Evolutionary conservation across 805 yeast species (phyloP).

Genomic region (Candida ipomoeae): DNA sequence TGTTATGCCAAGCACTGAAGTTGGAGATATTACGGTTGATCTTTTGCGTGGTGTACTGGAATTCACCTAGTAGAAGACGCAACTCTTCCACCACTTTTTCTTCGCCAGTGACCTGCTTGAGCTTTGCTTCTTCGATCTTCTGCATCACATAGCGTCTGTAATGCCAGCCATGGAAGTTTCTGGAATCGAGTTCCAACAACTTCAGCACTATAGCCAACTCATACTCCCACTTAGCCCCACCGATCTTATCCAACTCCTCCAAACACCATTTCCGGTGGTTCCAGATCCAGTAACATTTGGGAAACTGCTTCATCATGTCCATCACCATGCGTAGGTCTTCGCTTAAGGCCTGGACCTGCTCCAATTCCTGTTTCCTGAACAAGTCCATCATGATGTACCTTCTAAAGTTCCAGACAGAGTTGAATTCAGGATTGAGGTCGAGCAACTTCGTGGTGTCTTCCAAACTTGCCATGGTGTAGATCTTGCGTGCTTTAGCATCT

Average conservation of each 20-base stretch:
- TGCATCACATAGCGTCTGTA: conserved; percentile 72
- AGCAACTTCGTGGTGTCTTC: conserved; percentile 55
- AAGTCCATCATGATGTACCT: conserved; percentile 56
- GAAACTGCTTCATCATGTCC: conserved; percentile 56
- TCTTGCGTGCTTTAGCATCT: conserved; percentile 17
- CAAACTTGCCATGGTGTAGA: conserved; percentile 35
- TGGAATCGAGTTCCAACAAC: conserved; percentile 64
- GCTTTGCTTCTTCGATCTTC: conserved; percentile 26
- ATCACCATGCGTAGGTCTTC: conserved; percentile 62
- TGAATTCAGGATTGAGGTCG: conserved; percentile 75
- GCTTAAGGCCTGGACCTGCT: conserved; percentile 26
- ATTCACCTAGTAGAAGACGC: conserved; percentile 45
- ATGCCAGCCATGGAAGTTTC: conserved; percentile 96
- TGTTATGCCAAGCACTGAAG: conserved; percentile 93
- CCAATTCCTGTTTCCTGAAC: conserved; percentile 16
- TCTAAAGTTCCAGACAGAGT: conserved; percentile 86
- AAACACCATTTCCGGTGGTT: conserved; percentile 85
- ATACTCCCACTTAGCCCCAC: conserved; percentile 56
- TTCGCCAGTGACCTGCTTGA: conserved; percentile 1
- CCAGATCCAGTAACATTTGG: conserved; percentile 98
- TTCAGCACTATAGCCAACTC: conserved; percentile 70
- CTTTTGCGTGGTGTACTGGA: conserved; percentile 70
- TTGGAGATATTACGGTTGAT: conserved; percentile 84
- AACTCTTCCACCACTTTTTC: background rate
- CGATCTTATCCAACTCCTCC: conserved; percentile 38